A percentile compares a stretch with the other conserved stretches of the same genome.
These are phyloP conservation scores for Xanthoconium purpureum DNA, from an alignment of 768 basidiomycete genomes.

Conservation along the genomic window DNA sequence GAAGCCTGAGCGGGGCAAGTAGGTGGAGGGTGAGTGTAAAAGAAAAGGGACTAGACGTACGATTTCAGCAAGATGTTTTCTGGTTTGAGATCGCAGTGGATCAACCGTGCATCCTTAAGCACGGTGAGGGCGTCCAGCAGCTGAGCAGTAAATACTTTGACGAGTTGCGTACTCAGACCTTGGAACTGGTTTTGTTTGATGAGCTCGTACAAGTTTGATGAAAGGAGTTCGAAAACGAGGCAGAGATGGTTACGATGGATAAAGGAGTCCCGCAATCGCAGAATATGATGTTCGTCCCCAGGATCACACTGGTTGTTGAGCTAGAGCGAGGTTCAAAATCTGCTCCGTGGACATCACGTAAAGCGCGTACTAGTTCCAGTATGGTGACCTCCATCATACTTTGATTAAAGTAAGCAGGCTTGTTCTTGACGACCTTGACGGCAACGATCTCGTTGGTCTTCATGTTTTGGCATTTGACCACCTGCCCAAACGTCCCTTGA, in stretches of 20 bases:
- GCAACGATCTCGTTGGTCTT: slow-evolving; percentile 98
- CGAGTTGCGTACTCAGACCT: slow-evolving; percentile 92
- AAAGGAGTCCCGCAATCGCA: slow-evolving; percentile 92
- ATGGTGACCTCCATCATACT: slow-evolving; percentile 99
- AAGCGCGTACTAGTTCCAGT: slow-evolving; percentile 75
- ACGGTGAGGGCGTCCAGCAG: slow-evolving; percentile 88
- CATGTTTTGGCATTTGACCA: slow-evolving; percentile 99
- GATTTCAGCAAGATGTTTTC: slow-evolving; percentile 98
- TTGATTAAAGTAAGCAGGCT: slow-evolving; percentile 99
- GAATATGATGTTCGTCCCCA: slow-evolving; percentile 92
- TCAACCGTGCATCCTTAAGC: slow-evolving; percentile 91
- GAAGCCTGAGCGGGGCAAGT: slow-evolving; percentile 52
- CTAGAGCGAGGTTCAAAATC: slow-evolving; percentile 39
- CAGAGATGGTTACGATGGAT: slow-evolving; percentile 96
- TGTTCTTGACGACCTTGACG: slow-evolving; percentile 99
- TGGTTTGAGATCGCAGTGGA: slow-evolving; percentile 98
- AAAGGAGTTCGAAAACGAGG: slow-evolving; percentile 95
- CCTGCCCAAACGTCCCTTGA: slow-evolving; percentile 98
- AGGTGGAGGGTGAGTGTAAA: not conserved
- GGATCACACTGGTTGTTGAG: slow-evolving; percentile 94
- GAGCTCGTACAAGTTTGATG: slow-evolving; percentile 96
- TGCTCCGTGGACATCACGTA: not conserved
- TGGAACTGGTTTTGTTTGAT: slow-evolving; percentile 99
- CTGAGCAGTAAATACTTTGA: slow-evolving; percentile 98
- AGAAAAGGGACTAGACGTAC: slow-evolving; percentile 39